phyloP scores from a whole-genome alignment of 2,329 filamentous ascomycete genomes.

The Aureobasidium subglaciale region DNA sequence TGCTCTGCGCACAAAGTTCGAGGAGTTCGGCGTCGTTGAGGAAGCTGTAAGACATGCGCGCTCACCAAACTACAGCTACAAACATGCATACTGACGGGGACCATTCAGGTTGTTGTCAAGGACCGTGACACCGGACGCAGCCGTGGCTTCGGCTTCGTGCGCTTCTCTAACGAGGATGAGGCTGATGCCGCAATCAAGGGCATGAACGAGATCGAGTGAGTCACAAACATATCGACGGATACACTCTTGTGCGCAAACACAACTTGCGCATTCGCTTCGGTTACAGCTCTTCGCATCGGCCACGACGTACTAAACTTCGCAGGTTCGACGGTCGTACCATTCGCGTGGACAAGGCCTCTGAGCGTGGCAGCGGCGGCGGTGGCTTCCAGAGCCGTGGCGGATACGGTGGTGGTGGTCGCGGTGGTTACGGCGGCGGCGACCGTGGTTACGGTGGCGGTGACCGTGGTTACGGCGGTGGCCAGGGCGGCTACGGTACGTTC shows the following conservation, averaged over 20 bases:
- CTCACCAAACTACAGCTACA: constrained; percentile 25
- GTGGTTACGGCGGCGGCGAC: constrained; percentile 22
- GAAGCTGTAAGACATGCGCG: constrained; percentile 71
- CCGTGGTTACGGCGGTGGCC: constrained; percentile 25
- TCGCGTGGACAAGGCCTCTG: constrained; percentile 91
- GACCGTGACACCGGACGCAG: constrained; percentile 94
- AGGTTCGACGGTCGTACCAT: constrained; percentile 93
- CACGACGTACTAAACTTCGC: constrained; percentile 13
- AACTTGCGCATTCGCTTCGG: background rate
- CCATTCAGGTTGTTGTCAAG: constrained; percentile 80
- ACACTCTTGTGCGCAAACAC: constrained; percentile 13
- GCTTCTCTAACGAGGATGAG: constrained; percentile 70
- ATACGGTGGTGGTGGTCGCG: constrained; percentile 30
- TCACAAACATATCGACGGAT: background rate
- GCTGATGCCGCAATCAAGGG: constrained; percentile 67
- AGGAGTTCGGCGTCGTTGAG: constrained; percentile 82
- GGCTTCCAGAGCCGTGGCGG: constrained; percentile 38
- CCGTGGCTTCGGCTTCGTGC: constrained; percentile 95
- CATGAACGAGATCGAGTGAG: constrained; percentile 90
- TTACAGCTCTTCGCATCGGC: background rate
- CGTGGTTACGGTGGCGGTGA: constrained; percentile 25
- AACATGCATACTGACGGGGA: background rate
- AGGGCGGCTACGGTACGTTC: constrained; percentile 20
- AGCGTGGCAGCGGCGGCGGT: constrained; percentile 59
- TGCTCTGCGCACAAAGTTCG: constrained; percentile 82